Percentiles rank a stretch among this genome's conserved stretches.
Evolutionary conservation across 2,329 filamentous ascomycete species (phyloP).

Genomic region (Pyrenochaeta sp.): DNA sequence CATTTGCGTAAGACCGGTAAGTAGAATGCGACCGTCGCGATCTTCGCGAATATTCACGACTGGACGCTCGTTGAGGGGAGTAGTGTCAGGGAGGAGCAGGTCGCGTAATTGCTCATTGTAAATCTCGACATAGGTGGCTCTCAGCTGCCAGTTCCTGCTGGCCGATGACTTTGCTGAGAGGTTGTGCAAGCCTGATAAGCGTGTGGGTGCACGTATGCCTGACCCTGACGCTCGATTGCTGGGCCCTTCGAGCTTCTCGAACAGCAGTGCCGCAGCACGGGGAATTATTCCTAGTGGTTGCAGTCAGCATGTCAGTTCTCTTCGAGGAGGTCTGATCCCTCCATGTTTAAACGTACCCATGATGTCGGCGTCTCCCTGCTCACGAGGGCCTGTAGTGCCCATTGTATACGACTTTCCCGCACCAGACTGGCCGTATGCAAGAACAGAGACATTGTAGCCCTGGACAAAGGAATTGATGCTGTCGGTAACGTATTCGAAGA

Average conservation of each 20-base stretch:
- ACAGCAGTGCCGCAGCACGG: conserved; percentile 83
- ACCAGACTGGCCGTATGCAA: conserved; percentile 97
- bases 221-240: conserved; percentile 71
- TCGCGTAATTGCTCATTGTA: conserved; percentile 97
- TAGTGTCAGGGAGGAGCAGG: conserved; percentile 80
- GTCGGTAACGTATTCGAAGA: conserved; percentile 94
- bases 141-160: conserved; percentile 88
- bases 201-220: conserved; percentile 72
- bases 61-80: conserved; percentile 73
- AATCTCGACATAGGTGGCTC: conserved; percentile 92
- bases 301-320: conserved; percentile 21
- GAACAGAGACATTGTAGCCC: conserved; percentile 96
- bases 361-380: conserved; percentile 73
- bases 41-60: conserved; percentile 94
- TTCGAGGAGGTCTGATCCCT: neutral
- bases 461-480: conserved; percentile 90
- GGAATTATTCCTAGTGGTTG: conserved; percentile 86
- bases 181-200: conserved; percentile 71
- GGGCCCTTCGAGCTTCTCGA: conserved; percentile 80
- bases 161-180: conserved; percentile 53
- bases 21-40: conserved; percentile 89
- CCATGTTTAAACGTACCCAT: conserved; percentile 73
- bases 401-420: conserved; percentile 99
- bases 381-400: conserved; percentile 88
- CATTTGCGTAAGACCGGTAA: conserved; percentile 88